phyloP scores from a whole-genome alignment of 176 grass and related monocot species.

The Neostapfia colusana region DNA sequence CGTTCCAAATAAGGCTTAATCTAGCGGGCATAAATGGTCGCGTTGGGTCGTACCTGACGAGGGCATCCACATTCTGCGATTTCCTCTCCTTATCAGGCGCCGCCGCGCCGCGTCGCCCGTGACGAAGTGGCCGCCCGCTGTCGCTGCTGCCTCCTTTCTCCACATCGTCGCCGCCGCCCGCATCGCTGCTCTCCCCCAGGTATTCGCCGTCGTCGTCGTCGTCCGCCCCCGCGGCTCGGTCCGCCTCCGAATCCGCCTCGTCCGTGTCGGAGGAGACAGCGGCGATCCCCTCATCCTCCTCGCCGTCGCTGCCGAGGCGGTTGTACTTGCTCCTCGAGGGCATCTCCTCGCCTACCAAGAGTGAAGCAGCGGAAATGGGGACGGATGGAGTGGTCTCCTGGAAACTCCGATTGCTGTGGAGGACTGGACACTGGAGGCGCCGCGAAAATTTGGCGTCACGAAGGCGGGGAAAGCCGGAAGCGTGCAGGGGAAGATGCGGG shows the following conservation, averaged over 20 bases:
- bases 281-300: conserved; percentile 38
- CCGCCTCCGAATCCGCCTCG: conserved; percentile 38
- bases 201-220: conserved; percentile 56
- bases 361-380: conserved; percentile 27
- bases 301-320: conserved; percentile 26
- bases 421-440: conserved; percentile 8
- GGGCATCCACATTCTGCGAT: conserved; percentile 79
- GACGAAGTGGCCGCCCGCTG: conserved; percentile 20
- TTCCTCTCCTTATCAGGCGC: conserved; percentile 61
- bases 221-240: conserved; percentile 32
- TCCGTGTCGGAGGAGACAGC: conserved; percentile 49
- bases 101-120: conserved; percentile 1
- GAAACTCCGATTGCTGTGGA: conserved; percentile 14
- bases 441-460: conserved; percentile 53
- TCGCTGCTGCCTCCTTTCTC: conserved; percentile 41
- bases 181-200: conserved; percentile 44
- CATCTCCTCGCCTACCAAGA: conserved; percentile 36
- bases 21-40: neutral
- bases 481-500: conserved; percentile 31
- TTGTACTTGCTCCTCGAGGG: conserved; percentile 35
- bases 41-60: conserved; percentile 60
- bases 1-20: neutral
- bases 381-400: neutral
- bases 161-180: conserved; percentile 19
- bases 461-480: neutral